phyloP scores from a whole-genome alignment of 495 filamentous ascomycete species.

The Aspergillus bertholletiae region DNA sequence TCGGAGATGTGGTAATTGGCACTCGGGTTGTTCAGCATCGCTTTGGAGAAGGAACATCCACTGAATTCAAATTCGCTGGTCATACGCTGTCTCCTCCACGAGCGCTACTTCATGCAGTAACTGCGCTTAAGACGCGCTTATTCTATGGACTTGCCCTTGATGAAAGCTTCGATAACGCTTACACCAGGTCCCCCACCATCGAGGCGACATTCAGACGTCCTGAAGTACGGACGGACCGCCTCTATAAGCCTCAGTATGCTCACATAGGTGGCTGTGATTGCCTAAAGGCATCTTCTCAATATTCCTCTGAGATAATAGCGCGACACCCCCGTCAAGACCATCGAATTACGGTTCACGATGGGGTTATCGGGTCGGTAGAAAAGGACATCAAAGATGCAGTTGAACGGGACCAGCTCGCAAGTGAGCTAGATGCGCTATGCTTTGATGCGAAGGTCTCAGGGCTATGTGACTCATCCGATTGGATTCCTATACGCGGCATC shows the following conservation, averaged over 20 bases:
- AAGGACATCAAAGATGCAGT: constrained; percentile 7
- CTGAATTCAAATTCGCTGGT: background rate
- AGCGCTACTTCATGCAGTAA: background rate
- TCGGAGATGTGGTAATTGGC: constrained; percentile 41
- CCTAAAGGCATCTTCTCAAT: background rate
- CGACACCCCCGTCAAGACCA: background rate
- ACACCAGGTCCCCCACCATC: background rate
- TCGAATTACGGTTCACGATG: constrained; percentile 8
- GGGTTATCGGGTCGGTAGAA: constrained; percentile 12
- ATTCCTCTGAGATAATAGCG: background rate
- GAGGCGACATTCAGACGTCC: background rate
- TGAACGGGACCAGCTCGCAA: constrained; percentile 11
- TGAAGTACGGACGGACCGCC: background rate
- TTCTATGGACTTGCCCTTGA: background rate
- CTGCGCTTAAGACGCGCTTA: background rate
- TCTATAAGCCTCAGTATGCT: background rate
- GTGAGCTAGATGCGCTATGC: constrained; percentile 2
- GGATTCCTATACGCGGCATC: constrained; percentile 26
- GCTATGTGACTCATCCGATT: constrained; percentile 13
- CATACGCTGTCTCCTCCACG: background rate
- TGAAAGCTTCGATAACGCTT: background rate
- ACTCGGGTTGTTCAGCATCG: background rate
- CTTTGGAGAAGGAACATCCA: background rate
- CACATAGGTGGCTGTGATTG: background rate
- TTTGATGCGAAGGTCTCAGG: constrained; percentile 21